Percentiles rank a stretch among this genome's conserved stretches.
phyloP scores from a whole-genome alignment of 768 basidiomycete genomes.

The Xerocomus spinulosus region DNA sequence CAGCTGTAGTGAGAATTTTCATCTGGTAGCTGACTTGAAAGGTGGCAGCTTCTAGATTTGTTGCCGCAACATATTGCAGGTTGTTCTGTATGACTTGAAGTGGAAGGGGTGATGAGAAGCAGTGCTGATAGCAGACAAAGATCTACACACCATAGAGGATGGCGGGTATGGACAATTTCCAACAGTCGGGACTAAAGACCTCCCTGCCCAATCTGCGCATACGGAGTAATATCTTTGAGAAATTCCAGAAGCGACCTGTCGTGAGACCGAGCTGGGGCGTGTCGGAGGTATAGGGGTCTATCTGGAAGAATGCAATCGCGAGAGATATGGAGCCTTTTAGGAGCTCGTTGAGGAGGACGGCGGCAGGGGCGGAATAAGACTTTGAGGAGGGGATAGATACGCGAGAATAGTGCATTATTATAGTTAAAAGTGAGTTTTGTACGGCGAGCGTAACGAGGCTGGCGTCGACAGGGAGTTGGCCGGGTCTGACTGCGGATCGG shows the following conservation, averaged over 20 bases:
- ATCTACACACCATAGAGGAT: slow-evolving; percentile 71
- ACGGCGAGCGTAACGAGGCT: slow-evolving; percentile 82
- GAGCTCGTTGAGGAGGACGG: slow-evolving; percentile 91
- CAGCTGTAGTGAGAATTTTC: slow-evolving; percentile 94
- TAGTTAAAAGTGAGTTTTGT: slow-evolving; percentile 85
- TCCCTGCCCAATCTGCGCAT: slow-evolving; percentile 57
- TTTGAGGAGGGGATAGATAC: slow-evolving; percentile 70
- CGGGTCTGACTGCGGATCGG: slow-evolving; percentile 4
- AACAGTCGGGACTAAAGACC: slow-evolving; percentile 87
- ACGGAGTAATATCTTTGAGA: slow-evolving; percentile 39
- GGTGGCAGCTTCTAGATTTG: slow-evolving; percentile 90
- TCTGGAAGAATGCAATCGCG: slow-evolving; percentile 69
- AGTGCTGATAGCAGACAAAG: background rate
- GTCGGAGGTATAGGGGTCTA: slow-evolving; percentile 38
- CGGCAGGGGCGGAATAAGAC: slow-evolving; percentile 88
- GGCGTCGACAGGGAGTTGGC: slow-evolving; percentile 3
- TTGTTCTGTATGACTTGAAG: slow-evolving; percentile 83
- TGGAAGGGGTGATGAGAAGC: slow-evolving; percentile 5
- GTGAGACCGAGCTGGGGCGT: slow-evolving; percentile 29
- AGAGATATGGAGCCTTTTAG: slow-evolving; percentile 89
- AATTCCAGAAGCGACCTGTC: slow-evolving; percentile 34
- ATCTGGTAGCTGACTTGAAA: slow-evolving; percentile 98
- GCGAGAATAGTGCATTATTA: slow-evolving; percentile 97
- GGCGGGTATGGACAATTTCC: slow-evolving; percentile 96
- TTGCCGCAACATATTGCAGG: slow-evolving; percentile 90